phyloP scores from a whole-genome alignment of 352 stramenopile species.

The Blastocystis sp. region DNA sequence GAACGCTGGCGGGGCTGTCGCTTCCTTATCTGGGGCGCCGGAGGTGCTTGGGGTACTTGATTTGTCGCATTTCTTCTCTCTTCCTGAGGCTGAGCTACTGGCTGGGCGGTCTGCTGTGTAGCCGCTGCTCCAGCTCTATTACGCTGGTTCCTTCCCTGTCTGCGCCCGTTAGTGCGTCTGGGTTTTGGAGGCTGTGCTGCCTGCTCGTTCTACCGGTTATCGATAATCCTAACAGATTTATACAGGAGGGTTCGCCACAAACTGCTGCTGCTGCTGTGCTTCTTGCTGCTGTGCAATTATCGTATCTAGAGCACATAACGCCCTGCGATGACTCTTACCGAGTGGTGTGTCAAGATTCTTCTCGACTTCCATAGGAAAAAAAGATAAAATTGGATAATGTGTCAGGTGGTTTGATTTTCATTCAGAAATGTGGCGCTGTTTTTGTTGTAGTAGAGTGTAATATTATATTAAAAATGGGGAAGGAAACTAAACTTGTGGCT shows the following conservation, averaged over 20 bases:
- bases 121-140: neutral
- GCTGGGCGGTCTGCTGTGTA: no score
- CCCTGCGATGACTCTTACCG: neutral
- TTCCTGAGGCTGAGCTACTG: neutral
- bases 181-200: neutral
- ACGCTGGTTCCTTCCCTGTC: no score
- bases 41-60: neutral
- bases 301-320: neutral
- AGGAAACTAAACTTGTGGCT: no score
- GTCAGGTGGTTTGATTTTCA: neutral
- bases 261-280: neutral
- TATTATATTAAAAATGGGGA: no score
- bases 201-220: neutral
- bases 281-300: neutral
- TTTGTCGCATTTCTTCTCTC: neutral
- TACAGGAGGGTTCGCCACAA: neutral
- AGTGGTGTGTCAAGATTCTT: neutral
- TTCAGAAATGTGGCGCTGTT: neutral
- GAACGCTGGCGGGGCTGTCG: neutral
- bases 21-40: neutral
- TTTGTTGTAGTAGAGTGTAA: no score
- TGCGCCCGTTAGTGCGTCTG: neutral
- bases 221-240: neutral
- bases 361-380: neutral
- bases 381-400: neutral